Base-by-base conservation (phyloP, 352 stramenopile genomes). In the Proteromonas lacertae region DNA sequence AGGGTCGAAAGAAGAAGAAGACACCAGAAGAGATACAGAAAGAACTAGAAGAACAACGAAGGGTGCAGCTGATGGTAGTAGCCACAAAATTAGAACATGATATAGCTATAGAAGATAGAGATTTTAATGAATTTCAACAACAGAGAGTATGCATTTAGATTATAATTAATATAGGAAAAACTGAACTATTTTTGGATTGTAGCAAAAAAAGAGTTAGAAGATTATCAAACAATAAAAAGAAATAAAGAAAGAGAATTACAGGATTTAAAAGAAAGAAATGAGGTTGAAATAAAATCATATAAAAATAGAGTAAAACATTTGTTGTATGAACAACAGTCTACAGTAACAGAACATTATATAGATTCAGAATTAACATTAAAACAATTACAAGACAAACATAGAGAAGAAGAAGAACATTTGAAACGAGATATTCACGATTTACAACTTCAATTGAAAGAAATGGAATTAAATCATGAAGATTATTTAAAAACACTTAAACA, bases 131-230 rank as follows among this genome's bases (percentile, higher is more conserved):
- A 47, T 89, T 87, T 42, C 73, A 87, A 53, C 73, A 88, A 52
- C 71, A 90, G 55, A 53, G 72, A 36, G 74, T 90, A 45, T 82
- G 86, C 48, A 36, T 5, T 6, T 6, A 6, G 4, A 14, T 14
- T 19, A 14, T 32, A 6, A 14, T 14, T 32, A 32, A 13, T 13
- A 31, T n/a, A n/a, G 13, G 38, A 43, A 36, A 37, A 38, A 36
- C 66, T 90, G 43, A 90, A 90, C 44, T 88, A 90, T 59, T 90
- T 90, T 48, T 90, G 75, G 75, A 88, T 90, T 47, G 69, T 90
- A 20, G 74, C 87, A 47, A 87, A 89, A 55, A 88, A 89, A 45
- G 78, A 86, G 39, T 56, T 90, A 33, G 75, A 90, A 44, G 74
- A 90, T 46, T 66, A 68, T 3, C 76, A 71, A 39, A 65, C 69